Base-by-base conservation (phyloP, 2,329 filamentous ascomycete genomes). In the Penicillium sp. region DNA sequence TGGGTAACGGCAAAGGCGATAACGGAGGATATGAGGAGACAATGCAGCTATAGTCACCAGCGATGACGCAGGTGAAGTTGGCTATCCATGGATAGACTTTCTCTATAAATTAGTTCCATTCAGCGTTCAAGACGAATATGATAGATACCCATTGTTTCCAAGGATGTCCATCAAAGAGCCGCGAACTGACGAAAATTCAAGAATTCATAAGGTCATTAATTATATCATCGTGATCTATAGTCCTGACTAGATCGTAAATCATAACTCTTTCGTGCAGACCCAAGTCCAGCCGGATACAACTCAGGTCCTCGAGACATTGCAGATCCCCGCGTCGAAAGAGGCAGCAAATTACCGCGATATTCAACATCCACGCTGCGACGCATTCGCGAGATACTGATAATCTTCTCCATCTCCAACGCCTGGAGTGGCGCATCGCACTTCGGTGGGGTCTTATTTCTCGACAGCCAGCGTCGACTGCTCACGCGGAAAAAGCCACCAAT, bases 401-500 rank as follows among this genome's bases (percentile, higher is more conserved):
- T 64, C 48, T 65, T 68, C 40, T 71, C 64, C 47, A 68, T 61
- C 39, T 68, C 61, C 43, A 69, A 46, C 2, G 60, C 45, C 40
- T 60, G 58, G 14, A 60, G 34, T 7, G 51, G n/a, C 6, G 44
- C 2, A 18, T 46, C 7, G 55, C 55, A 31, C 21, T 46, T 13
- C 43, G 49, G 29, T 47, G 38, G 34, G 11, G 39, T 18, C 47
- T 58, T 42, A 4, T 48, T 36, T 16, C 39, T 55, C 10, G 58
- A 62, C 14, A 66, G 42, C 69, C 68, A 71, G 24, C 62, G 58
- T 7, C 62, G 65, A 5, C 65, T 56, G 1, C 57, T 64, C 40
- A 66, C 60, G 18, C 65, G 67, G 44, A 65, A 69, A 21, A 62
- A 67, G 44, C 70, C 60, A 3, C 71, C 68, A 16, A 77, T 71